These are phyloP conservation scores for Calonectria henricotiae DNA, from an alignment of 2,329 filamentous ascomycete genomes.

Conservation along the genomic window DNA sequence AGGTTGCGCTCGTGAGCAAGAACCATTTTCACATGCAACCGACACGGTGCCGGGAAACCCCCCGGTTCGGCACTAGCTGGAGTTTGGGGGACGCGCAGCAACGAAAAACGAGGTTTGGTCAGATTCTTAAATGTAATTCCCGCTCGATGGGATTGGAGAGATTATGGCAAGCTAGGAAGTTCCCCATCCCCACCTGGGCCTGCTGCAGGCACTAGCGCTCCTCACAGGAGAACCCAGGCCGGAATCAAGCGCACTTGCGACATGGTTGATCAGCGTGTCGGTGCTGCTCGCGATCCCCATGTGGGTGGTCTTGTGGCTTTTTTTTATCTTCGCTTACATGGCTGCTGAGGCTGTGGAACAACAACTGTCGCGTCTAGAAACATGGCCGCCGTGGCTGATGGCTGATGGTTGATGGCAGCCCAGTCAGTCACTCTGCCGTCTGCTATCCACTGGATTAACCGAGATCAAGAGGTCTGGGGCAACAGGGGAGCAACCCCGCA, in stretches of 20 bases:
- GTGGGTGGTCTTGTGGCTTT: constrained; percentile 1
- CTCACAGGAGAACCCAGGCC: neutral
- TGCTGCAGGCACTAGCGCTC: constrained; percentile 31
- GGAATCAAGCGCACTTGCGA: neutral
- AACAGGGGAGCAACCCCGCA: constrained; percentile 34
- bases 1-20: constrained; percentile 11
- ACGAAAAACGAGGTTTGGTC: constrained; percentile 10
- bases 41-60: constrained; percentile 38
- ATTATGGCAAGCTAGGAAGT: constrained; percentile 9
- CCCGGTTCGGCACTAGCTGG: constrained; percentile 6
- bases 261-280: neutral
- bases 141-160: constrained; percentile 31
- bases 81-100: neutral
- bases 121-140: constrained; percentile 25
- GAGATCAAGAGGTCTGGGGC: constrained; percentile 29
- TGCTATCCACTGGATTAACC: constrained; percentile 24
- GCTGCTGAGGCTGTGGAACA: neutral
- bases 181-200: constrained; percentile 19
- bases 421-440: constrained; percentile 7
- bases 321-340: constrained; percentile 2
- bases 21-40: constrained; percentile 51
- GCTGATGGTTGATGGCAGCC: neutral
- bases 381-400: neutral
- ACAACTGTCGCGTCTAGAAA: neutral
- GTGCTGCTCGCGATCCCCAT: neutral